Evolutionary conservation across 202 grass and related monocot genomes (phyloP), one percentile per base, ranked within the genome.

Genomic region (Dendrocalamus latiflorus): DNA sequence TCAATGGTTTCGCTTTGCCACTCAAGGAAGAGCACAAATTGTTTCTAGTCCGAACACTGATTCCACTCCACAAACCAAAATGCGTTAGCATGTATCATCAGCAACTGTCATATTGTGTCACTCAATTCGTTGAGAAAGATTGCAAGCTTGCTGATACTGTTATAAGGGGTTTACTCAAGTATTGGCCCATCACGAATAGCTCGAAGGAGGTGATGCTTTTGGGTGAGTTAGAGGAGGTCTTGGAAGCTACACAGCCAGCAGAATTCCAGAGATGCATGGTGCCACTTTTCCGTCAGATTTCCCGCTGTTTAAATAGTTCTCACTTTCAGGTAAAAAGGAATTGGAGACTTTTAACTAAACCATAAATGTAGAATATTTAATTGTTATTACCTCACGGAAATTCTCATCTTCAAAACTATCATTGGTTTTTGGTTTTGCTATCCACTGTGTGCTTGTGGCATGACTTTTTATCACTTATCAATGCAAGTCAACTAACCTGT

Each of bases 211-310:
- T 97, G 41, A 88, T 93, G 91, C 91, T 97, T 89, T 90, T 97
- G 86, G 89, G 94, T 9, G 94, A 97, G 83, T 58, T 97, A 44
- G 94, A 97, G 82, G 94, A 97, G 71, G 86, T 97, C 63, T 56
- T 97, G 44, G 94, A 97, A 84, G 84, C 84, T 67, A 93, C 89
- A 65, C 94, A 97, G 82, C 55, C 87, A 63, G 84, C 91, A 44
- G 94, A 97, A 75, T 97, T 97, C 72, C 94, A 97, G 84, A 91
- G 90, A 69, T 97, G 94, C 74, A 93, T 97, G 94, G 89, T 93
- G 44, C 87, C 78, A 18, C 94, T 97, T 75, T 97, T 97, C 77
- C 70, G 66, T 21, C 91, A 91, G 85, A 93, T 97, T 6, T 84
- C 82, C 47, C 66, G 78, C 37, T 97, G 94, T 74, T 90, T 97